Evolutionary conservation across 169 alveolate genomes (phyloP).

Genomic region (Plasmodium gallinaceum): DNA sequence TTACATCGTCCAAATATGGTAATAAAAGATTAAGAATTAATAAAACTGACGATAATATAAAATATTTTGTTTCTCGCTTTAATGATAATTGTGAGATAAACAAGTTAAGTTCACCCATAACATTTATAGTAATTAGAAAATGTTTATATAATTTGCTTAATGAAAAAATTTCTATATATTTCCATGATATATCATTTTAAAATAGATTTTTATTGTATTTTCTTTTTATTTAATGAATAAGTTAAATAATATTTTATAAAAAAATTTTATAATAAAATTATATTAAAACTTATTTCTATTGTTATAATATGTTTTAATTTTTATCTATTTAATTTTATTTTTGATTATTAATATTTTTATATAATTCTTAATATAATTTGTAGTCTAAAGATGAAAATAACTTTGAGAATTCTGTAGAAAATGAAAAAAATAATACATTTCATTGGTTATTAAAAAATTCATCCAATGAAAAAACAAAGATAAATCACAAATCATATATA

Average conservation of each 20-base stretch:
- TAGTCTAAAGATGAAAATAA: constrained; percentile 57
- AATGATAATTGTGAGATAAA: constrained; percentile 50
- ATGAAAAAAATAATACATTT: constrained; percentile 22
- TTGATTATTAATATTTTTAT: background rate
- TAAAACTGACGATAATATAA: constrained; percentile 32
- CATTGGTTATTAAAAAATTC: constrained; percentile 71
- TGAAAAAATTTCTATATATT: no score
- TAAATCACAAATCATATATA: constrained; percentile 49
- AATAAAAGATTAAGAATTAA: constrained; percentile 66
- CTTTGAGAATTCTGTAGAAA: background rate
- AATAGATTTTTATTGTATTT: no score
- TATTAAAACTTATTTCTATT: no score
- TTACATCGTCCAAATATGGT: constrained; percentile 54
- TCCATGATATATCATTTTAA: no score
- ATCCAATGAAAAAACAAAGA: constrained; percentile 25
- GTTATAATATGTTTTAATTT: no score
- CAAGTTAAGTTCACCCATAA: constrained; percentile 42
- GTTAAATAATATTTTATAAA: background rate
- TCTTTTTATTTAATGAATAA: background rate
- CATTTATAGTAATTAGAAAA: constrained; percentile 51
- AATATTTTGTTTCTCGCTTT: constrained; percentile 66
- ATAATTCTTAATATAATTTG: background rate
- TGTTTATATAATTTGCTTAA: background rate
- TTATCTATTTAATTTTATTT: background rate
- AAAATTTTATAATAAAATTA: no score